Evolutionary conservation across 73 alveolate species (phyloP), one percentile per base, ranked within the genome.

Genomic region (Paramecium sonneborni): DNA sequence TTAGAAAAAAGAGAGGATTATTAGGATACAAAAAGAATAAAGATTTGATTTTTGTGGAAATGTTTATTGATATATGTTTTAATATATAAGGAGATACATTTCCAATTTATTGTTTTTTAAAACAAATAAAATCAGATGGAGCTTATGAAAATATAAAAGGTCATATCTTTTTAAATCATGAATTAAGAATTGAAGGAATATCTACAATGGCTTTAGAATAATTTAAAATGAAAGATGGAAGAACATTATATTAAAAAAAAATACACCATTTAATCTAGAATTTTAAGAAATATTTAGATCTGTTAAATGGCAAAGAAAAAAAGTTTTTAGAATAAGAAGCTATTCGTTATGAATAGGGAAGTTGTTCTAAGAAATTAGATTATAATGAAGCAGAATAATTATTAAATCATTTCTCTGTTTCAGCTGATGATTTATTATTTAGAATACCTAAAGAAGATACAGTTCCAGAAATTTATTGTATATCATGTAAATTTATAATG

Each of bases 151-250:
- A 79, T 43, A 28, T 79, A 1, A 38, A 44, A 20, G 90, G 90
- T 7, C 90, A 79, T 79, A 30, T 79, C 6, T 23, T 20, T 20
- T 24, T 79, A 79, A 79, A 38, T 79, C 44, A 46, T 46, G 69
- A 79, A 41, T 79, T 79, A 24, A 43, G 43, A 39, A 44, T 79
- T 18, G 90, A 79, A 44, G 90, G 90, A 0, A 26, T 79, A 24
- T 79, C 90, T 12, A 79, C 90, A 12, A 9, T 43, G 74, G 90
- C 90, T 79, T 79, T 79, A 20, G 74, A 79, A 43, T n/a, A 43
- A 23, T 46, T 79, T 43, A 79, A 79, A 79, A 20, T 79, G 32
- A 24, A 41, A 43, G 55, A 44, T 39, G 48, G 48, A 1, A 79
- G 20, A 34, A 0, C 62, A 41, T 79, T 39, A 23, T 79, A 41